Evolutionary conservation across 495 filamentous ascomycete species (phyloP), one percentile per base, ranked within the genome.

Genomic region (Astrothelium subdiscretum): DNA sequence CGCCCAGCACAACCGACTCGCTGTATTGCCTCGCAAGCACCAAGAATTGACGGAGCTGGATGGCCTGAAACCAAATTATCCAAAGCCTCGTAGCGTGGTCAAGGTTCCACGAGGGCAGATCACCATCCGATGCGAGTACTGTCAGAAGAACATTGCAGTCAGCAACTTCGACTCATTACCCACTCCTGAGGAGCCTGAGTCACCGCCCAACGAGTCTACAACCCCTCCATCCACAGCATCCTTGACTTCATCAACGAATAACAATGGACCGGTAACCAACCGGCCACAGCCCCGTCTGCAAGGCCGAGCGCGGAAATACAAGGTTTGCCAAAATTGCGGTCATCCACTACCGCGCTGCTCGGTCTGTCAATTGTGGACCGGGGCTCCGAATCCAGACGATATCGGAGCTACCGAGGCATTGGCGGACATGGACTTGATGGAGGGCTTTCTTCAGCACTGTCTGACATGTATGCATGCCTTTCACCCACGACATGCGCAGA

Each of bases 291-390:
- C 26, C 3, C 48, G 48, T 27, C 4, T 29, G 6, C 48, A 54
- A 29, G 48, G 22, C 5, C 48, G 48, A 54, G 48, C 48, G 24
- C 48, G 48, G 12, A 54, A 29, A 20, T n/a, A 24, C 1, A 77
- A 85, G 54, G 77, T 87, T 44, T 98, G 94, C 68, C 90, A 90
- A 0, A 83, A 83, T 65, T 98, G 95, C 75, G 90, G 88, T 32
- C 82, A 88, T 18, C 90, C 92, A 64, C 84, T 97, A 71, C 90
- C 91, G 3, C 83, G 95, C 5, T 98, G 94, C 69, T 88, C 88
- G 1, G 82, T 97, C 8, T 98, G 94, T 72, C 83, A 89, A 62
- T 79, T 91, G 67, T 87, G 88, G 76, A 83, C 97, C 0, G 95
- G 95, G 2, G 83, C 85, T 57, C 87, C 88, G 62, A 82, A 91